Base-by-base conservation (phyloP, 1,284 basidiomycete genomes). In the Gymnopus androsaceus region DNA sequence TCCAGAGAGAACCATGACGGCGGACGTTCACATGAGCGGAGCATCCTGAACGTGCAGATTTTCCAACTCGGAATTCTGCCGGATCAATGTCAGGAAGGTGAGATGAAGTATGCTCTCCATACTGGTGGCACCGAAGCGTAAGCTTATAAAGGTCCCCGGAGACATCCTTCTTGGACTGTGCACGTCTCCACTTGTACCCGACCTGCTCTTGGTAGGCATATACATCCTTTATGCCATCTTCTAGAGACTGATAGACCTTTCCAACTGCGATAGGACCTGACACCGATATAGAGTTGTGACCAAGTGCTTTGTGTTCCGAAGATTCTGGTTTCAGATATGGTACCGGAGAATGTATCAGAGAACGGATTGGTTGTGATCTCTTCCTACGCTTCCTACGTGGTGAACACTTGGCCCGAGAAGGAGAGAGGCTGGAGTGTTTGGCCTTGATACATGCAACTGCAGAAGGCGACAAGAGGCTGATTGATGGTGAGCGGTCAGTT, bases 281-380 rank as follows among this genome's bases (percentile, higher is more conserved):
- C 41, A 27, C 1, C 7, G 11, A 33, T 58, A 51, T 9, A 51
- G 36, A 51, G 28, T 64, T 37, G 47, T 68, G 68, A 23, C 66
- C 64, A 51, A 63, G 63, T 2, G 67, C 66, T 25, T 19, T 51
- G 54, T 63, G 67, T 21, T 57, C 62, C 17, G 65, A 62, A 34
- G 5, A 5, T 38, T 38, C 37, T 17, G n/a, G n/a, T n/a, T 38
- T 38, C 37, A 38, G 5, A 33, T 14, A 33, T 33, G 31, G 31
- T 7, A 33, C 14, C 7, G 31, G 14, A 14, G 14, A 33, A 33
- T 33, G 14, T 14, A 33, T 33, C 14, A 6, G 14, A 33, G 6
- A 30, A 27, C 9, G 11, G 45, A 47, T n/a, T 30, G 14, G 9
- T 12, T 14, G 45, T 5, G 23, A n/a, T 30, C 30, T 27, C 31